Evolutionary conservation across 1,139 yeast species (phyloP).

Genomic region (Lodderomyces beijingensis): DNA sequence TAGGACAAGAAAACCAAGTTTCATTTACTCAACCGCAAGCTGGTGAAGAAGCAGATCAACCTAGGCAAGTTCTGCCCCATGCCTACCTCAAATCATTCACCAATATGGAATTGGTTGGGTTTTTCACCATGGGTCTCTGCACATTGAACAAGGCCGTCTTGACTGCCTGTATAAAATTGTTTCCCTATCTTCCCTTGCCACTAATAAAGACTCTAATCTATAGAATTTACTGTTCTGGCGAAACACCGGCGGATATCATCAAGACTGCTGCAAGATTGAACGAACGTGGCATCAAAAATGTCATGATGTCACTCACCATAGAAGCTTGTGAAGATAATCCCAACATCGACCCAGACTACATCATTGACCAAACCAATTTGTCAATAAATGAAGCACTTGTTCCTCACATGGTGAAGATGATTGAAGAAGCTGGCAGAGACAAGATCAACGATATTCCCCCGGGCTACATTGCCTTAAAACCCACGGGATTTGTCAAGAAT

Average conservation of each 20-base stretch:
- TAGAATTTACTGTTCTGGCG: conserved; percentile 90
- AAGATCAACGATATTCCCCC: conserved; percentile 70
- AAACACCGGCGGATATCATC: conserved; percentile 63
- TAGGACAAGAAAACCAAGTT: no score
- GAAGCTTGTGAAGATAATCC: conserved; percentile 83
- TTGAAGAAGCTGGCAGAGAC: conserved; percentile 35
- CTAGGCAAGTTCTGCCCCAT: no score
- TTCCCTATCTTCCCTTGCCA: conserved; percentile 72
- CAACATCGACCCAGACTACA: conserved; percentile 58
- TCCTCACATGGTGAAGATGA: conserved; percentile 59
- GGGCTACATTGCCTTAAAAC: conserved; percentile 87
- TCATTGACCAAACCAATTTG: conserved; percentile 60
- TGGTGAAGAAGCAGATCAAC: no score
- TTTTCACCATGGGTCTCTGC: conserved; percentile 62
- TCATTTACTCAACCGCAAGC: no score
- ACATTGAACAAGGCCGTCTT: conserved; percentile 62
- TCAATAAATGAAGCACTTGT: conserved; percentile 69
- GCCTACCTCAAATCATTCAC: conserved; percentile 33
- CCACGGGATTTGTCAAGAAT: conserved; percentile 79
- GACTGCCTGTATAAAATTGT: conserved; percentile 56
- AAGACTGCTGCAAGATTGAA: conserved; percentile 65
- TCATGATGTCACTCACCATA: conserved; percentile 91
- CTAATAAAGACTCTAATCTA: conserved; percentile 71
- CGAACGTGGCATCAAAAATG: conserved; percentile 77
- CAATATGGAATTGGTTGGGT: conserved; percentile 49